A percentile compares a stretch with the other conserved stretches of the same genome.
Evolutionary conservation across 805 yeast species (phyloP).

Genomic region (Cyberlindnera lachancei): DNA sequence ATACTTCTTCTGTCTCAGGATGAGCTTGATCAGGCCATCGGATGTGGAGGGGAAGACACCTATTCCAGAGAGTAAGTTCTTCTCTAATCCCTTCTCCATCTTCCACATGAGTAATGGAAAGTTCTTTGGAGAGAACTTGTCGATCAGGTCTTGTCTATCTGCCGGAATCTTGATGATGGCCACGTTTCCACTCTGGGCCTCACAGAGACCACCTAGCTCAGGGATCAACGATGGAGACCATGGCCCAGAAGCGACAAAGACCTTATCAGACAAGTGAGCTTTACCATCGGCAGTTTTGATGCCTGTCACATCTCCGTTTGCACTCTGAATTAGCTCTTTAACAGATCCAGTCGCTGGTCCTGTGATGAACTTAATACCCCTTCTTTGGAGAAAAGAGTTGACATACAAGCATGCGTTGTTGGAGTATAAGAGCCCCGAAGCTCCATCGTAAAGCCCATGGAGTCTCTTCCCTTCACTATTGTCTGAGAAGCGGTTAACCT

Average conservation of each 20-base stretch:
- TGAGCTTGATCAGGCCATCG: slow-evolving; percentile 29
- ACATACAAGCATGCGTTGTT: slow-evolving; percentile 27
- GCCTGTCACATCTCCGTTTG: slow-evolving; percentile 11
- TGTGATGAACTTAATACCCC: slow-evolving; percentile 29
- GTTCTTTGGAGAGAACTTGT: slow-evolving; percentile 25
- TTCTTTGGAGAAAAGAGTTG: slow-evolving; percentile 18
- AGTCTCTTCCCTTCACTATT: slow-evolving; percentile 15
- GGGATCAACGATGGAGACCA: slow-evolving; percentile 19
- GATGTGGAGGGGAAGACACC: slow-evolving; percentile 27
- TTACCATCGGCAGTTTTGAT: slow-evolving; percentile 23
- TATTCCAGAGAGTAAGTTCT: slow-evolving; percentile 25
- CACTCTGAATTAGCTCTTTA: slow-evolving; percentile 16
- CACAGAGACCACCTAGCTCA: slow-evolving; percentile 27
- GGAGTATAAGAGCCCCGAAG: slow-evolving; percentile 29
- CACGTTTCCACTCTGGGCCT: slow-evolving; percentile 32
- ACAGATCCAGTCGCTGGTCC: slow-evolving; percentile 28
- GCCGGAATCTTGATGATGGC: slow-evolving; percentile 29
- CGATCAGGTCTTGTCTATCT: slow-evolving; percentile 25
- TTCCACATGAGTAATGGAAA: slow-evolving; percentile 32
- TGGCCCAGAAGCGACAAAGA: slow-evolving; percentile 18
- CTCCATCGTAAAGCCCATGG: slow-evolving; percentile 21
- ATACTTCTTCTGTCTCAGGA: slow-evolving; percentile 30
- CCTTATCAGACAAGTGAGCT: slow-evolving; percentile 12
- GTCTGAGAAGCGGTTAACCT: slow-evolving; percentile 17
- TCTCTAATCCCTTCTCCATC: slow-evolving; percentile 25